Base-by-base conservation (phyloP, 2,329 filamentous ascomycete genomes). In the Camptophora hylomeconis region DNA sequence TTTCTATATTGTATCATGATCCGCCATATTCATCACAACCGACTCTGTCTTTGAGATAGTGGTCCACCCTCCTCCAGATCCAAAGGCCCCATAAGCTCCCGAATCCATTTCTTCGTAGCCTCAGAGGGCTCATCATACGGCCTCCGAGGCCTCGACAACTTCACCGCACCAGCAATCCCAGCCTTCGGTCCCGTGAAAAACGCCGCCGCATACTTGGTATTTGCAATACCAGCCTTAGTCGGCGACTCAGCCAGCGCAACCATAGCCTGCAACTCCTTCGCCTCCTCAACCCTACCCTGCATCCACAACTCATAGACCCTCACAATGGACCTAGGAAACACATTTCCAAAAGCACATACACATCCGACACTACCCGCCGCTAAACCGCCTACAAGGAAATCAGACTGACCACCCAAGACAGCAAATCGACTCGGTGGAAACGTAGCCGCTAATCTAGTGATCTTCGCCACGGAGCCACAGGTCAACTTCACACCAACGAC, bases 321-420 rank as follows among this genome's bases (percentile, higher is more conserved):
- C 4, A 64, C 61, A 13, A 73, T 58, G 0, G 66, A 61, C 43
- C 63, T 65, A 1, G 67, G 67, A 33, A 68, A 68, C 2, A 69
- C 54, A 37, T 71, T 72, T 17, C 61, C 65, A 44, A 72, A 72
- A 1, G 62, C 67, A 2, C 65, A 60, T 28, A 74, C 67, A 36
- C 65, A 69, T 1, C 69, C 69, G 1, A 62, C 59, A n/a, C 56
- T 60, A 1, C 69, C 69, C 3, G 60, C 58, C 2, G 59, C 57
- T 7, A 74, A 40, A 0, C 65, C 67, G 1, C 61, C 66, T 15
- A 73, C 54, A 20, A 83, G 51, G 49, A 80, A 83, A 45, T 84
- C 79, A 2, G 69, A 71, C 54, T 83, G 77, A 1, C 80, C 80
- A 1, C 75, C 77, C 43, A 71, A 82, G 1, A 72, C 68, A 2